These are phyloP conservation scores for Urochloa ruziziensis DNA, from an alignment of 176 grass and related monocot species.

Conservation along the genomic window DNA sequence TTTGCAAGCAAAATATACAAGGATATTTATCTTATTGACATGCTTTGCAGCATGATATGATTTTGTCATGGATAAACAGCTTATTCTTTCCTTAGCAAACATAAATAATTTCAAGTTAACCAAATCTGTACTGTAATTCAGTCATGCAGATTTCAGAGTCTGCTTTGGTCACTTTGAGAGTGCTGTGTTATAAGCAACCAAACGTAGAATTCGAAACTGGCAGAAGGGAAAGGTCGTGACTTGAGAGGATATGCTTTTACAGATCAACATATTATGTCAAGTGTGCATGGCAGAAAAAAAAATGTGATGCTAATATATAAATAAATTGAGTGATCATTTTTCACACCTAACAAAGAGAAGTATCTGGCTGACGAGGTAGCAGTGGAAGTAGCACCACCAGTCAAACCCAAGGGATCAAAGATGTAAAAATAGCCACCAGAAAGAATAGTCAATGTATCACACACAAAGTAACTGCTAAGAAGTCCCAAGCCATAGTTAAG, in stretches of 20 bases:
- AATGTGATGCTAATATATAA: slow-evolving; percentile 6
- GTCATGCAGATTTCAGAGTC: not conserved
- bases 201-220: not conserved
- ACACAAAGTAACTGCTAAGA: slow-evolving; percentile 90
- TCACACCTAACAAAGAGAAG: slow-evolving; percentile 84
- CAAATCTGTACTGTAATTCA: not conserved
- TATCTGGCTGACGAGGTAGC: slow-evolving; percentile 66
- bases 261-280: not conserved
- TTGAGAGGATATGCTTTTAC: not conserved
- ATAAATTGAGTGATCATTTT: not conserved
- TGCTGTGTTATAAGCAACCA: not conserved
- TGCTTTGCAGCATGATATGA: not conserved
- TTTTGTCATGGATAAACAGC: not conserved
- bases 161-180: slow-evolving; percentile 13
- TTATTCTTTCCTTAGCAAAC: not conserved
- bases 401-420: slow-evolving; percentile 94
- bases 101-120: not conserved
- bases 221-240: not conserved
- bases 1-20: not conserved
- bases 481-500: slow-evolving; percentile 92
- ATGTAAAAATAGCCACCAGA: slow-evolving; percentile 89
- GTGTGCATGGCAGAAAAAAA: not conserved
- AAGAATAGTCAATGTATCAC: slow-evolving; percentile 84
- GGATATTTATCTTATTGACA: not conserved
- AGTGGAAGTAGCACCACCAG: slow-evolving; percentile 50